Evolutionary conservation across 2,329 filamentous ascomycete species (phyloP), one percentile per base, ranked within the genome.

Genomic region (Clathrospora elynae): DNA sequence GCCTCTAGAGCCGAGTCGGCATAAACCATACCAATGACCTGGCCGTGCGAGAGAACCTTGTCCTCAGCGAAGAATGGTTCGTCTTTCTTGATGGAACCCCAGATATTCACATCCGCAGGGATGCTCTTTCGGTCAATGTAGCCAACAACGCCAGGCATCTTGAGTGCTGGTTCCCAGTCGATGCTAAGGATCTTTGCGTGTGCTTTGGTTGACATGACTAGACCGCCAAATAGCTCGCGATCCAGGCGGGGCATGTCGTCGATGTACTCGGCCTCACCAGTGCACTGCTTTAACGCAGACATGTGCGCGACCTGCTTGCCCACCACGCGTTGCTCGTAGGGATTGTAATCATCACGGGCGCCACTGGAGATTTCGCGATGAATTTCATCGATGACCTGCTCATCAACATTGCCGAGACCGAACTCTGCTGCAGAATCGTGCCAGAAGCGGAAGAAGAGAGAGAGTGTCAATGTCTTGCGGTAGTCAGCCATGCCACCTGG

Each of bases 391-490:
- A 92, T 79, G 1, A 84, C 88, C 53, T 95, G 83, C 35, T 78
- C 73, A 59, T 95, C 90, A 20, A 83, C 64, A 6, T 78, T 74
- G 2, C 73, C 67, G 7, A 78, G 25, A 73, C 59, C 75, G 1
- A 93, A 68, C 11, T 79, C 79, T 0, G 82, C 78, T 23, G 95
- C 77, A 0, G 91, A 81, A 45, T 97, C 91, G 60, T 97, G 88
- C 68, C 95, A 96, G 71, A 96, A 97, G n/a, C 90, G 83, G 71
- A 96, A 96, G 72, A 97, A 97, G 73, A 97, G 91, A 1, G 90
- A 87, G 35, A 96, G 75, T 0, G 92, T 90, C 8, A 97, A 74
- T 1, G 90, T 88, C 66, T 91, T 95, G 19, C 92, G 81, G 64
- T 96, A 97, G 2, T 90, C 93, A 0, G 92, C 91, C 93, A 97